Evolutionary conservation across 306 rosid genomes (phyloP).

Genomic region (Lathyrus tuberosus): DNA sequence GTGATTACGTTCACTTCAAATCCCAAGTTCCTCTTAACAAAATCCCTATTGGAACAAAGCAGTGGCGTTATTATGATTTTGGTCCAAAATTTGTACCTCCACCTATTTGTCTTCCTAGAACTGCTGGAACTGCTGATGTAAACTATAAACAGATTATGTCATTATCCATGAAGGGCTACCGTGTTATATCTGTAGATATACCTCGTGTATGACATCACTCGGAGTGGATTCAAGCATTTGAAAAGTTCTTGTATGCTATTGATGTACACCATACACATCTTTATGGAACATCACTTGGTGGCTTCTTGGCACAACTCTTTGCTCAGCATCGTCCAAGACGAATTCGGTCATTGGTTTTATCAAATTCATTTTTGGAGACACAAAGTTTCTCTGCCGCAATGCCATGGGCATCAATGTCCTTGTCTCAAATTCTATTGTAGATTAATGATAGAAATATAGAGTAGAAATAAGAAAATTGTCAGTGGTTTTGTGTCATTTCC

Average conservation of each 20-base stretch:
- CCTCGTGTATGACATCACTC: slow-evolving; percentile 87
- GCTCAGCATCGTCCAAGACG: slow-evolving; percentile 95
- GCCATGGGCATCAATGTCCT: slow-evolving; percentile 98
- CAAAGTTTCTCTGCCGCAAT: slow-evolving; percentile 82
- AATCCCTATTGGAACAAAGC: slow-evolving; percentile 98
- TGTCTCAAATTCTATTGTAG: slow-evolving; percentile 40
- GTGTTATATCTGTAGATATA: slow-evolving; percentile 90
- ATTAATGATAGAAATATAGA: slow-evolving; percentile 28
- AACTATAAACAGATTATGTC: slow-evolving; percentile 96
- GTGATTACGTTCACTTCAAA: slow-evolving; percentile 94
- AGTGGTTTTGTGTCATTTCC: slow-evolving; percentile 17
- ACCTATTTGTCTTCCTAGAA: slow-evolving; percentile 96
- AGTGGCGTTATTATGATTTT: slow-evolving; percentile 96
- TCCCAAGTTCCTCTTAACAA: slow-evolving; percentile 97
- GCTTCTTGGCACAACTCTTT: too few relatives aligned
- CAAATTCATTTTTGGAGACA: slow-evolving; percentile 91
- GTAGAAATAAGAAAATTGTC: slow-evolving; percentile 24
- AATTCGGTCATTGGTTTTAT: slow-evolving; percentile 86
- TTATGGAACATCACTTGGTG: slow-evolving; percentile 99
- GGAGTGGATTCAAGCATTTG: slow-evolving; percentile 96
- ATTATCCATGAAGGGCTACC: slow-evolving; percentile 94
- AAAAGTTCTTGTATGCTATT: slow-evolving; percentile 96
- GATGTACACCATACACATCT: slow-evolving; percentile 98
- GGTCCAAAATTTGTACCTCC: slow-evolving; percentile 97
- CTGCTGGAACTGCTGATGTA: slow-evolving; percentile 94